These are phyloP conservation scores for Fraxinus cuspidata DNA, from an alignment of 257 asterid genomes.

Conservation along the genomic window DNA sequence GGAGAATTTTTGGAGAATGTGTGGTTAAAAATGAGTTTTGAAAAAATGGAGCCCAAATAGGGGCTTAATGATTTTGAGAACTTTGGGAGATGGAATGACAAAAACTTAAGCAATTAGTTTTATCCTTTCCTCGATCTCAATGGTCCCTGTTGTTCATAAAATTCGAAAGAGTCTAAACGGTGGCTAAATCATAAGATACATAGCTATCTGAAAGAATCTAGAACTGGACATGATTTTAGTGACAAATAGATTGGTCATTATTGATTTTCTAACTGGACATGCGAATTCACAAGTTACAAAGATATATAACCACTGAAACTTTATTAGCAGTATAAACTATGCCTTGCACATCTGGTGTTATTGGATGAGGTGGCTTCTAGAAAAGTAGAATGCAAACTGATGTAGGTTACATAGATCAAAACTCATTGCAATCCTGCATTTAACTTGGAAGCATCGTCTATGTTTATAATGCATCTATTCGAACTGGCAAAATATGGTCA, in stretches of 20 bases:
- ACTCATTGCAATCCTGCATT: neutral
- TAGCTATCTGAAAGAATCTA: neutral
- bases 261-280: neutral
- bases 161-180: neutral
- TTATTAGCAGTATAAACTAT: neutral
- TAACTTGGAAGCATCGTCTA: neutral
- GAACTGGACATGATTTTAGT: neutral
- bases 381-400: neutral
- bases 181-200: neutral
- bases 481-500: neutral
- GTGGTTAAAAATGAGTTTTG: too few species aligned
- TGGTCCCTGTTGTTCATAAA: neutral
- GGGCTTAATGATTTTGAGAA: neutral
- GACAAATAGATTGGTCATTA: neutral
- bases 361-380: neutral
- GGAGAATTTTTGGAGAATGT: too few species aligned
- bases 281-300: neutral
- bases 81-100: neutral
- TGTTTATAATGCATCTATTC: neutral
- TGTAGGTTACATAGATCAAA: neutral
- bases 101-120: neutral
- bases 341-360: neutral
- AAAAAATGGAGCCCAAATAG: too few species aligned
- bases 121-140: neutral
- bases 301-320: neutral